Conservation (phyloP, 2,329 filamentous ascomycete genomes). For the Pseudogymnoascus sp. region DNA sequence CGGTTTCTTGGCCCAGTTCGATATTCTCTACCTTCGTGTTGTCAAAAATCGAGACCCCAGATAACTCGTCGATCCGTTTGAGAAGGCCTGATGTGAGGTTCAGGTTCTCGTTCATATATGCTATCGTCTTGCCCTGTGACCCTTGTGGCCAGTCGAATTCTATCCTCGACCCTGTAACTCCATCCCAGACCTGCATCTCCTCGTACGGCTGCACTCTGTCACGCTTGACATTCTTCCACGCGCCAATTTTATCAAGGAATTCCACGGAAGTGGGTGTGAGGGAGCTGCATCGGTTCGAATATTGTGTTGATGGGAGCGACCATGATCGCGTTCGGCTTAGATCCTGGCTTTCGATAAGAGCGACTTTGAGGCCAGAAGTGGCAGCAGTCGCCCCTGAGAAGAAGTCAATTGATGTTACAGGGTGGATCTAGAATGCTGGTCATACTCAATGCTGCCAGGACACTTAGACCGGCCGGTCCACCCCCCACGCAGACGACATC, state of each 20-base stretch:
- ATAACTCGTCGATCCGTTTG: conserved; percentile 61
- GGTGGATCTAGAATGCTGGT: conserved; percentile 12
- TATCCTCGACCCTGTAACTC: conserved; percentile 77
- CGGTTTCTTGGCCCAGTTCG: conserved; percentile 59
- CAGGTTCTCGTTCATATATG: conserved; percentile 93
- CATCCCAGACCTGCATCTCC: conserved; percentile 98
- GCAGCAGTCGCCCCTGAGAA: conserved; percentile 63
- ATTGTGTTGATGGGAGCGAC: conserved; percentile 59
- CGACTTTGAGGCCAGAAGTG: conserved; percentile 72
- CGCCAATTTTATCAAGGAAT: conserved; percentile 76
- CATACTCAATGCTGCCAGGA: conserved; percentile 69
- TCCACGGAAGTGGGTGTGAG: conserved; percentile 81
- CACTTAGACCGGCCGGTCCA: conserved; percentile 62
- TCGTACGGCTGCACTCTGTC: conserved; percentile 79
- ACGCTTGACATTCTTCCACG: conserved; percentile 69
- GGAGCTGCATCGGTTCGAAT: conserved; percentile 92
- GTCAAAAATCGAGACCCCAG: conserved; percentile 64
- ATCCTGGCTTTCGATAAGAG: conserved; percentile 85
- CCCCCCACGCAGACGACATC: conserved; percentile 32
- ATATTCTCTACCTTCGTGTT: conserved; percentile 76
- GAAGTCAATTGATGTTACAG: neutral
- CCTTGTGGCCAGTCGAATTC: conserved; percentile 69
- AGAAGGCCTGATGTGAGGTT: conserved; percentile 79
- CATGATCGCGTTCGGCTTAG: conserved; percentile 62
- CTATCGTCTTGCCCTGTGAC: conserved; percentile 58